These are phyloP conservation scores for Cutaneotrichosporon sp. DNA, from an alignment of 1,284 basidiomycete species.

Conservation along the genomic window DNA sequence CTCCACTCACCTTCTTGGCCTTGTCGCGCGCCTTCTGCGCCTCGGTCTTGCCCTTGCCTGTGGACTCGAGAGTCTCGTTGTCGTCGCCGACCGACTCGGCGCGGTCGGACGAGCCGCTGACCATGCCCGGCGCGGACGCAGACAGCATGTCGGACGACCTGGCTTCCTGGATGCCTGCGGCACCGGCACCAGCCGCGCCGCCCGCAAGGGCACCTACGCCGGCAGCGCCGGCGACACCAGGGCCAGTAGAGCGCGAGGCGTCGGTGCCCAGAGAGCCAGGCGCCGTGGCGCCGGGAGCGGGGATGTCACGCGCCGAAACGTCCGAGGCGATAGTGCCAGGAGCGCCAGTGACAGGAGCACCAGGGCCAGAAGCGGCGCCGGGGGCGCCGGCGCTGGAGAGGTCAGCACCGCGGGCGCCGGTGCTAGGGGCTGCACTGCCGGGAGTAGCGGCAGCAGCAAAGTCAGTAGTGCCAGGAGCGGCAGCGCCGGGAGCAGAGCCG, in stretches of 20 bases:
- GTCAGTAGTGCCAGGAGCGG: neutral
- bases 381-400: no score
- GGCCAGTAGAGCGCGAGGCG: neutral
- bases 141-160: neutral
- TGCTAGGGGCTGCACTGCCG: no score
- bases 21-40: conserved; percentile 4
- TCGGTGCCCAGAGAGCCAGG: neutral
- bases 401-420: no score
- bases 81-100: conserved; percentile 4
- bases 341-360: neutral
- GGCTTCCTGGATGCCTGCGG: neutral
- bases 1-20: conserved; percentile 4
- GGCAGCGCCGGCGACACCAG: neutral
- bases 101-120: neutral
- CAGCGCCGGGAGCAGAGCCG: neutral
- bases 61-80: neutral
- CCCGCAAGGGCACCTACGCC: neutral
- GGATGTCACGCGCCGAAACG: neutral
- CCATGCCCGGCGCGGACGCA: neutral
- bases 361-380: neutral
- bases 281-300: neutral
- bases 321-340: neutral
- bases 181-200: neutral
- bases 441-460: neutral
- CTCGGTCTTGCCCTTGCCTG: neutral